Evolutionary conservation across 805 yeast species (phyloP).

Genomic region (Scheffersomyces spartinae): DNA sequence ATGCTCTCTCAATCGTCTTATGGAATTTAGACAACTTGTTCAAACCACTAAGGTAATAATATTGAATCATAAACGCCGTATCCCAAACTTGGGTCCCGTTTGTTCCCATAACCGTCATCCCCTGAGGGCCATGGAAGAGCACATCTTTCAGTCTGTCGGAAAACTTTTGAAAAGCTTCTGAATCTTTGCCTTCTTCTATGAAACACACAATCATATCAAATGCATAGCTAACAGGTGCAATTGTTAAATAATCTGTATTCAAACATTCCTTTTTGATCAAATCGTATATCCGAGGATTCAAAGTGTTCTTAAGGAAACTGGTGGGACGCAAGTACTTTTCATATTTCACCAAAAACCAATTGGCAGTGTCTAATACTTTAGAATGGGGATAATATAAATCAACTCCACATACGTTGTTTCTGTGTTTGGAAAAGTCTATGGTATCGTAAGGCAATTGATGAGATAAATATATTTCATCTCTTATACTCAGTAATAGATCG

Average conservation of each 20-base stretch:
- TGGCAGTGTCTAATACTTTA: constrained; percentile 45
- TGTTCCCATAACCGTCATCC: constrained; percentile 91
- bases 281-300: constrained; percentile 44
- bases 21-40: constrained; percentile 59
- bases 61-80: constrained; percentile 81
- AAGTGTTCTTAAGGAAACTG: constrained; percentile 48
- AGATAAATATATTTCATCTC: constrained; percentile 63
- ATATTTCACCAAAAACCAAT: constrained; percentile 47
- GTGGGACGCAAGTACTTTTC: constrained; percentile 67
- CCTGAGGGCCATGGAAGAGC: constrained; percentile 77
- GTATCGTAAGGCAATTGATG: constrained; percentile 41
- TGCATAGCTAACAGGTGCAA: constrained; percentile 91
- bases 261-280: constrained; percentile 60
- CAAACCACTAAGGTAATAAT: constrained; percentile 66
- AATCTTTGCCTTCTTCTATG: constrained; percentile 57
- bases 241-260: constrained; percentile 73
- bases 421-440: constrained; percentile 57
- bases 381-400: constrained; percentile 95
- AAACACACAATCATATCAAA: constrained; percentile 66
- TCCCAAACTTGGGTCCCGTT: constrained; percentile 99
- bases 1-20: constrained; percentile 52
- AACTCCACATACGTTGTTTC: constrained; percentile 82
- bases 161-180: constrained; percentile 45
- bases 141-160: constrained; percentile 60
- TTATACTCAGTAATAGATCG: constrained; percentile 51